Conservation (phyloP, 2,329 filamentous ascomycete genomes). For the Plenodomus lindquistii region DNA sequence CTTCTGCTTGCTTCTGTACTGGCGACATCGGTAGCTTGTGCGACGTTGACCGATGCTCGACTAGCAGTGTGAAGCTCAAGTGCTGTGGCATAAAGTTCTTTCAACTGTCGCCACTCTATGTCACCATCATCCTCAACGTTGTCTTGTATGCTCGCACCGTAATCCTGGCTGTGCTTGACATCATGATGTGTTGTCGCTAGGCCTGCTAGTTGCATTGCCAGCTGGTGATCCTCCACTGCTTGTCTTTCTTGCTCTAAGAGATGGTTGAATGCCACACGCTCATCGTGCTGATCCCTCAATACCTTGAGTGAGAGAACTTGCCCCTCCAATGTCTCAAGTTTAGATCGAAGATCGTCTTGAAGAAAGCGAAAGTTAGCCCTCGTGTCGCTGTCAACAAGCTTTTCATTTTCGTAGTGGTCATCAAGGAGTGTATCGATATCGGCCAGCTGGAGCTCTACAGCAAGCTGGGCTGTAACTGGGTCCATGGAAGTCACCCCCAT, state of each 20-base stretch:
- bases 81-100: constrained; percentile 1
- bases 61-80: background rate
- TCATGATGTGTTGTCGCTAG: background rate
- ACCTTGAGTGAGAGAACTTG: constrained; percentile 14
- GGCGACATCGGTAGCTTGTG: too few species aligned
- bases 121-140: background rate
- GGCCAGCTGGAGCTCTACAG: constrained; percentile 14
- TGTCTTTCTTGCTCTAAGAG: constrained; percentile 18
- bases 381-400: constrained; percentile 4
- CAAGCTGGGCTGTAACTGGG: constrained; percentile 12
- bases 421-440: constrained; percentile 7
- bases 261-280: constrained; percentile 4
- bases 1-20: too few species aligned
- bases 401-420: constrained; percentile 1
- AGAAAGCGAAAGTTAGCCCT: constrained; percentile 4
- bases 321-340: constrained; percentile 12
- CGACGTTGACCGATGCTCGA: too few species aligned
- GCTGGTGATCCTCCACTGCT: constrained; percentile 14
- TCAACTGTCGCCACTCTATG: constrained; percentile 5
- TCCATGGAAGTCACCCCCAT: constrained; percentile 3
- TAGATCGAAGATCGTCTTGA: constrained; percentile 2
- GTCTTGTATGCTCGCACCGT: constrained; percentile 2
- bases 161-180: constrained; percentile 2
- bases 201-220: constrained; percentile 11
- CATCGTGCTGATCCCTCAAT: constrained; percentile 9